phyloP scores from a whole-genome alignment of 148 eudicot genomes.

The Vaccinium vitisidaea region DNA sequence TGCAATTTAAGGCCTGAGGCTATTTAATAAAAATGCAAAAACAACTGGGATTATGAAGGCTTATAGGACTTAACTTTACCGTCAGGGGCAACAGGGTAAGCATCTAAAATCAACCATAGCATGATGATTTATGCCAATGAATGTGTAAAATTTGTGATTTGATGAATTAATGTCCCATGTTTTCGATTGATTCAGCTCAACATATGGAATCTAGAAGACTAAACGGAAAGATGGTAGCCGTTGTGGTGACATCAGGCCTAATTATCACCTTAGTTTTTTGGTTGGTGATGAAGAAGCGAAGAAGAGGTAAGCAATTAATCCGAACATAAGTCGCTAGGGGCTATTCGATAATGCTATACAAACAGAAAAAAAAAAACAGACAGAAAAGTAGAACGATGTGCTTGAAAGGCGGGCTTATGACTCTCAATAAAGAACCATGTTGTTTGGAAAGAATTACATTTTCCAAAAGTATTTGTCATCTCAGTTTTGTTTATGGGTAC shows the following conservation, averaged over 20 bases:
- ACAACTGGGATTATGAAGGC: neutral
- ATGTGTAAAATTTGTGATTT: neutral
- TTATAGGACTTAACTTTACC: neutral
- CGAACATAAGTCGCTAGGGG: too few relatives aligned
- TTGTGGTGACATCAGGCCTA: neutral
- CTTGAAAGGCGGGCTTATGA: too few relatives aligned
- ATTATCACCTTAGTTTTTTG: neutral
- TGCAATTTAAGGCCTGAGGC: neutral
- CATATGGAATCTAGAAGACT: neutral
- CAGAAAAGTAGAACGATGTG: too few relatives aligned
- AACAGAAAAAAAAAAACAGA: too few relatives aligned
- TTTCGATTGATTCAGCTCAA: neutral
- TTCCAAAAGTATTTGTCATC: too few relatives aligned
- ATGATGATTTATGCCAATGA: neutral
- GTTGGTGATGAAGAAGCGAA: neutral
- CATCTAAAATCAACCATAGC: neutral
- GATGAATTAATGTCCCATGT: neutral
- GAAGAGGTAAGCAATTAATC: neutral
- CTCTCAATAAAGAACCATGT: too few relatives aligned
- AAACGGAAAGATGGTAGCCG: neutral
- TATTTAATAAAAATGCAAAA: neutral
- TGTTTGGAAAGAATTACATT: too few relatives aligned
- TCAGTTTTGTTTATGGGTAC: too few relatives aligned
- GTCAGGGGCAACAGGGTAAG: neutral
- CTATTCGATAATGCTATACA: neutral